Base-by-base conservation (phyloP, 75 land plant genomes). In the Sequoia sempervirens region DNA sequence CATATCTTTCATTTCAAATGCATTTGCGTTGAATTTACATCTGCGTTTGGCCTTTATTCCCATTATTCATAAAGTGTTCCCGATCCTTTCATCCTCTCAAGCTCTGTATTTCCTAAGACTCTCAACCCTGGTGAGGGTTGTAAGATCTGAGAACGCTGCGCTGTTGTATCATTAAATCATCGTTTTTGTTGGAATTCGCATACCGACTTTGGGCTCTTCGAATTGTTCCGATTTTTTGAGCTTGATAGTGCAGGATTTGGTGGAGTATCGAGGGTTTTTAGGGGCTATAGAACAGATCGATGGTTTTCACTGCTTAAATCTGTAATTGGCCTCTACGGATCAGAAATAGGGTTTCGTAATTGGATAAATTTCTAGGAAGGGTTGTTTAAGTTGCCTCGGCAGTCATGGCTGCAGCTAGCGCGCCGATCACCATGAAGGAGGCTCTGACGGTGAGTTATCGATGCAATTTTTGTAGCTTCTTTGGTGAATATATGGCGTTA, bases 121-220 rank as follows among this genome's bases (percentile, higher is more conserved):
- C n/a, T n/a, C n/a, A n/a, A n/a, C n/a, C 78, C 78, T 40, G 23
- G 45, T 45, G 78, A 75, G 45, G 78, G 78, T 40, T 75, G 78
- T 43, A 40, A 75, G 20, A 18, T 38, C 43, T 37, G 43, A 75
- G 45, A 20, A 37, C 45, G 4, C 26, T 75, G 34, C 78, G 43
- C 15, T 15, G 32, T 40, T 40, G 40, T 45, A 38, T 75, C 78
- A 32, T 18, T 7, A 6, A 20, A 11, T 38, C 5, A 37, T 13
- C 14, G 12, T 11, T 32, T 1, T 40, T 6, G 26, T 12, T 40
- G 38, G 43, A 40, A 38, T 20, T 74, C n/a, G 8, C 23, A 40
- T 15, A 20, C 41, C 8, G 45, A 26, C 43, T 40, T 38, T 20
- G 41, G 40, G 12, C 26, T 75, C 17, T 14, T 37, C 78, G 43